These are phyloP conservation scores for Blastomyces parvus DNA, from an alignment of 2,329 filamentous ascomycete species.

Conservation along the genomic window DNA sequence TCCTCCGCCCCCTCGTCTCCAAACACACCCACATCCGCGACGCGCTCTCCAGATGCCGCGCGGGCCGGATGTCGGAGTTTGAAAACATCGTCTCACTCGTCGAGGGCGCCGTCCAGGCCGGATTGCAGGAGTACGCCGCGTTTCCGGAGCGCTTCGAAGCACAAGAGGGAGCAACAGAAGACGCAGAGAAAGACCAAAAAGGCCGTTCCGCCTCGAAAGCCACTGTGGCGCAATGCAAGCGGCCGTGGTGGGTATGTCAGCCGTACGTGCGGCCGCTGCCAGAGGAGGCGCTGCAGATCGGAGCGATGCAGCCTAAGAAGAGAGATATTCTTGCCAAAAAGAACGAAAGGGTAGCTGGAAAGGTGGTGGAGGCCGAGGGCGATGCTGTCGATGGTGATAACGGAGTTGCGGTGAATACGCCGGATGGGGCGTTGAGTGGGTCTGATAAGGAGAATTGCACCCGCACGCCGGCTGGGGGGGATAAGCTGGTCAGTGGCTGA, in stretches of 20 bases:
- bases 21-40: constrained; percentile 77
- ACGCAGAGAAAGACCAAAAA: constrained; percentile 15
- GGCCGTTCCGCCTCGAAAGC: constrained; percentile 39
- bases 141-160: constrained; percentile 31
- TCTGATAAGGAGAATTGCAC: constrained; percentile 8
- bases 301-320: constrained; percentile 64
- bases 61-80: constrained; percentile 64
- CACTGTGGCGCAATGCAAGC: constrained; percentile 61
- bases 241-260: constrained; percentile 86
- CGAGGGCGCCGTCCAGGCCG: constrained; percentile 63
- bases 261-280: constrained; percentile 78
- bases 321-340: constrained; percentile 38
- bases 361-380: background rate
- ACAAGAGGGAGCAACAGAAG: constrained; percentile 27
- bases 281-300: constrained; percentile 75
- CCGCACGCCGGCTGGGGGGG: background rate
- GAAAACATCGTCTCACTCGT: constrained; percentile 68
- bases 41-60: constrained; percentile 58
- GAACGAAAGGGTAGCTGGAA: background rate
- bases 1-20: constrained; percentile 72
- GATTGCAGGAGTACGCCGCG: constrained; percentile 56
- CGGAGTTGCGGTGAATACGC: background rate
- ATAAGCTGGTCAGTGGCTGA: background rate
- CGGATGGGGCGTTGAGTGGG: background rate
- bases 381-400: background rate